phyloP scores from a whole-genome alignment of 2,329 filamentous ascomycete species.

The Trichoderma hamatum region DNA sequence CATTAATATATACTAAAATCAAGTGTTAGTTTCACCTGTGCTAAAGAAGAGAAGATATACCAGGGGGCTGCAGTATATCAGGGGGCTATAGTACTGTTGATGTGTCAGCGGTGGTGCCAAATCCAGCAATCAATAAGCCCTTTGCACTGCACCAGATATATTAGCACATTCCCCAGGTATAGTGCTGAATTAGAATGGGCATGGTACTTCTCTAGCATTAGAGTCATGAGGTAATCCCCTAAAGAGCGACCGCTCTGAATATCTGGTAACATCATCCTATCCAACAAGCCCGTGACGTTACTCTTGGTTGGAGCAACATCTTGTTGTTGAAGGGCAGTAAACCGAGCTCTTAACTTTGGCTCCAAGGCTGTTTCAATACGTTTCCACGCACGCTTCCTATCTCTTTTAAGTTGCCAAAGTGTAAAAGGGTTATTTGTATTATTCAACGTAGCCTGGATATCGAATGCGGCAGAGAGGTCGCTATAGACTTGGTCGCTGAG shows the following conservation, averaged over 20 bases:
- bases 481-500: background rate
- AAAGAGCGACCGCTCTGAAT: background rate
- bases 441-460: background rate
- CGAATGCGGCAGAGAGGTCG: background rate
- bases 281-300: background rate
- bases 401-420: background rate
- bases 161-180: background rate
- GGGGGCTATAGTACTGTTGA: background rate
- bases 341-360: background rate
- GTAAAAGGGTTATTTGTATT: background rate
- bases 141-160: background rate
- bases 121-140: background rate
- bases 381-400: background rate
- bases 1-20: conserved; percentile 17
- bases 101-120: background rate
- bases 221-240: background rate
- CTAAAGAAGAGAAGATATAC: background rate
- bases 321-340: background rate
- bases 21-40: background rate
- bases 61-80: no score
- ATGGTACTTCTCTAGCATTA: background rate
- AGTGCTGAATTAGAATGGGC: background rate
- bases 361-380: background rate
- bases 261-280: background rate
- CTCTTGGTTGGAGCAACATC: background rate